Evolutionary conservation across 768 basidiomycete species (phyloP).

Genomic region (Mycena leptocephala): DNA sequence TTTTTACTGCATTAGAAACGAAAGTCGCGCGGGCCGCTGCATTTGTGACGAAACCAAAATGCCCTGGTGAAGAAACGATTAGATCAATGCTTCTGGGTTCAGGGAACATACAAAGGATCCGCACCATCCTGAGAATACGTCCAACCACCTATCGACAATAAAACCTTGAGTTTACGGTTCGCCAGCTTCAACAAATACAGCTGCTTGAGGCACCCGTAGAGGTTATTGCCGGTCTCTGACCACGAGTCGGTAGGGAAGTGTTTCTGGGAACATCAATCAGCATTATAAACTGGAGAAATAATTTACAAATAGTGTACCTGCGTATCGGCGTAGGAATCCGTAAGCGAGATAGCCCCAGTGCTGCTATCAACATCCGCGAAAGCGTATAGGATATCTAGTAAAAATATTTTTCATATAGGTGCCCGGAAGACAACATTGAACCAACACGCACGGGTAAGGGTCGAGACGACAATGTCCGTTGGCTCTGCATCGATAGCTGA

Average conservation of each 20-base stretch:
- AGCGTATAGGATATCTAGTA: constrained; percentile 77
- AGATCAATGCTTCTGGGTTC: background rate
- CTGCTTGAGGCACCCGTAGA: constrained; percentile 89
- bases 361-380: constrained; percentile 82
- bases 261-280: constrained; percentile 63
- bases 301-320: constrained; percentile 55
- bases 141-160: constrained; percentile 74
- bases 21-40: constrained; percentile 69
- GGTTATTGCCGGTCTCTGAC: constrained; percentile 82
- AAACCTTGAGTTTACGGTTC: constrained; percentile 68
- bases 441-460: constrained; percentile 73
- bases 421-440: background rate
- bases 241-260: constrained; percentile 82
- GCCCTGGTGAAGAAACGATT: constrained; percentile 53
- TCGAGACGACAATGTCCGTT: constrained; percentile 69
- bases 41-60: constrained; percentile 77
- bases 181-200: constrained; percentile 74
- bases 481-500: constrained; percentile 64
- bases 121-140: constrained; percentile 77
- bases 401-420: background rate
- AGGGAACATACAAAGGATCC: background rate
- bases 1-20: constrained; percentile 71
- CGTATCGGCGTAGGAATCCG: constrained; percentile 84
- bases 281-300: background rate
- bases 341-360: constrained; percentile 76